Conservation (phyloP, 345 rosid species). For the Turnera subulata region DNA sequence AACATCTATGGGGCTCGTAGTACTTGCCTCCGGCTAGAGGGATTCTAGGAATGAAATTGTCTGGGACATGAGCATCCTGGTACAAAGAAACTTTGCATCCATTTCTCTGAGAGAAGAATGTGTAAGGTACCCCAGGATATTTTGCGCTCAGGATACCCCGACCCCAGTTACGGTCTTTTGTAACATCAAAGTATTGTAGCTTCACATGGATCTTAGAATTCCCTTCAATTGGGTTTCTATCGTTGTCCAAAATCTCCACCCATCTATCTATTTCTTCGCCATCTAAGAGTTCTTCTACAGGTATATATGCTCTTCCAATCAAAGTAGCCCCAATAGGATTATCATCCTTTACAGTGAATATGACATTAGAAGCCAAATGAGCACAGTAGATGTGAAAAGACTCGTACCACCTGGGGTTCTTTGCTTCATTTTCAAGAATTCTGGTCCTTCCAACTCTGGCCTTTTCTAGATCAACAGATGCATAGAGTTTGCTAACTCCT, state of each 20-base stretch:
- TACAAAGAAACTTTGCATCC: slow-evolving; percentile 89
- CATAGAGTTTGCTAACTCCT: slow-evolving; percentile 71
- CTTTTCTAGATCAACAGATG: slow-evolving; percentile 80
- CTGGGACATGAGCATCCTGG: slow-evolving; percentile 96
- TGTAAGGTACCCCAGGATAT: slow-evolving; percentile 89
- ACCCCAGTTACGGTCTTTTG: slow-evolving; percentile 62
- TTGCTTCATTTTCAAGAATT: slow-evolving; percentile 47
- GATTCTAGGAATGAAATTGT: slow-evolving; percentile 68
- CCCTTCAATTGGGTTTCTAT: slow-evolving; percentile 50
- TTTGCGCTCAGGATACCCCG: slow-evolving; percentile 65
- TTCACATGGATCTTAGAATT: slow-evolving; percentile 86
- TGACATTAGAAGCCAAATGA: slow-evolving; percentile 70
- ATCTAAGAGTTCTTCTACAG: slow-evolving; percentile 60
- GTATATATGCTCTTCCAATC: slow-evolving; percentile 80
- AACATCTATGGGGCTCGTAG: slow-evolving; percentile 86
- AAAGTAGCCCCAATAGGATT: slow-evolving; percentile 88
- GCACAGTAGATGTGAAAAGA: slow-evolving; percentile 94
- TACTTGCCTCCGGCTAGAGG: slow-evolving; percentile 87
- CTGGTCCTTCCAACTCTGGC: slow-evolving; percentile 96
- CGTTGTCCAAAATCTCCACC: slow-evolving; percentile 73
- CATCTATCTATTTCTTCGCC: slow-evolving; percentile 90
- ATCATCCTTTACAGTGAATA: slow-evolving; percentile 86
- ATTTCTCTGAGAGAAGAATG: slow-evolving; percentile 77
- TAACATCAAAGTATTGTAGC: slow-evolving; percentile 71
- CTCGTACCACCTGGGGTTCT: slow-evolving; percentile 76